These are phyloP conservation scores for Yarrowia hollandica DNA, from an alignment of 805 yeast species.

Conservation along the genomic window DNA sequence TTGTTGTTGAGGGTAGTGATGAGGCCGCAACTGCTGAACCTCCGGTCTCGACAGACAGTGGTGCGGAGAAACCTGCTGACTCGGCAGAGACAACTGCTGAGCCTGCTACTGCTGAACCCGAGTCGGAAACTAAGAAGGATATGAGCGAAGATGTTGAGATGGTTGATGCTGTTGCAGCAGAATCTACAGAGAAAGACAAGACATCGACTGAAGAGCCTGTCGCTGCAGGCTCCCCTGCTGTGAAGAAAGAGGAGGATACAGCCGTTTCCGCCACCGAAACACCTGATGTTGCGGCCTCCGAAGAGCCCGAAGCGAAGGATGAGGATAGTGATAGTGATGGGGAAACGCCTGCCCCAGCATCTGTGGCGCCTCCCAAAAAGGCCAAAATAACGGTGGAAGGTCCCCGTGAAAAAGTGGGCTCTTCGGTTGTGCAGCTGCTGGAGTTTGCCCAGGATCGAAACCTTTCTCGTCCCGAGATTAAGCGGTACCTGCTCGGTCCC, in stretches of 20 bases:
- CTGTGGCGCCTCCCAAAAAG: slow-evolving; percentile 2
- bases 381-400: not conserved
- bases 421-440: slow-evolving; percentile 2
- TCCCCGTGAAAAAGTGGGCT: slow-evolving; percentile 3
- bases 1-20: not conserved
- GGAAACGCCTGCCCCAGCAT: slow-evolving; percentile 1
- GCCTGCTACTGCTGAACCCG: not conserved
- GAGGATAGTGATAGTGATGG: slow-evolving; percentile 10
- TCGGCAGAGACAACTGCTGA: slow-evolving; percentile 31
- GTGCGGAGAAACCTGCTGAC: no score
- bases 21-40: not conserved
- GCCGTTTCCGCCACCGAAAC: not conserved
- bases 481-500: slow-evolving; percentile 32
- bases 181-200: not conserved
- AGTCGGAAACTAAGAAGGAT: not conserved
- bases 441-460: slow-evolving; percentile 38
- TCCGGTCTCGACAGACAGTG: no score
- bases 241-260: not conserved
- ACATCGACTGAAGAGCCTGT: not conserved
- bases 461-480: slow-evolving; percentile 34
- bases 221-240: not conserved
- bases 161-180: not conserved
- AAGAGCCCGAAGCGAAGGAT: slow-evolving; percentile 11
- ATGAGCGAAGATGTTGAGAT: not conserved
- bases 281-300: not conserved